These are phyloP conservation scores for Corylus americana DNA, from an alignment of 306 rosid species.

Conservation along the genomic window DNA sequence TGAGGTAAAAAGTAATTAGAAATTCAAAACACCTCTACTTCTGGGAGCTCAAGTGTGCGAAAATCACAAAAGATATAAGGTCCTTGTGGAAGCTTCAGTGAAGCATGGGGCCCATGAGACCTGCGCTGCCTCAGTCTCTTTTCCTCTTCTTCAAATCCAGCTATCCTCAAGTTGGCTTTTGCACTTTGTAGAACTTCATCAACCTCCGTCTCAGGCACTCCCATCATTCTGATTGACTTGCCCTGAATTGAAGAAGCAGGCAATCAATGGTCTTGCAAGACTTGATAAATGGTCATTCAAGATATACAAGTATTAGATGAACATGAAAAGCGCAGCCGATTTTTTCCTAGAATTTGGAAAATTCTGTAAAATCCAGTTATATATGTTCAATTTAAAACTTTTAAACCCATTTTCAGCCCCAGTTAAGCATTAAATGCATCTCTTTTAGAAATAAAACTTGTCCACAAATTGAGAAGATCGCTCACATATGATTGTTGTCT, in stretches of 20 bases:
- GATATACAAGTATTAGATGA: not conserved
- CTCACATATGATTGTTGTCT: not conserved
- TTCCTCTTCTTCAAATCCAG: slow-evolving; percentile 92
- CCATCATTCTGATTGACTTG: slow-evolving; percentile 88
- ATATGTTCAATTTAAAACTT: not conserved
- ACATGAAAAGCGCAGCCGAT: not conserved
- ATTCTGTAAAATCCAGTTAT: not conserved
- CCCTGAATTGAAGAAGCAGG: slow-evolving; percentile 43
- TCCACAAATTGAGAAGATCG: not conserved
- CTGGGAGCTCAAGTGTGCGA: slow-evolving; percentile 82
- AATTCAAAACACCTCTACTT: slow-evolving; percentile 57
- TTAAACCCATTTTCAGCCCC: not conserved
- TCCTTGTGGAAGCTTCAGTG: slow-evolving; percentile 81
- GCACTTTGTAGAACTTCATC: slow-evolving; percentile 75
- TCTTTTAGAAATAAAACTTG: not conserved
- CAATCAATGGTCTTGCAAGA: slow-evolving; percentile 12
- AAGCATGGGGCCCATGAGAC: slow-evolving; percentile 48
- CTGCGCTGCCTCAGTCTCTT: slow-evolving; percentile 71
- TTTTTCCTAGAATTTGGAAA: not conserved
- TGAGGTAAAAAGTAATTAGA: slow-evolving; percentile 11
- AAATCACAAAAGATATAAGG: slow-evolving; percentile 79
- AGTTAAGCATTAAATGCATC: not conserved
- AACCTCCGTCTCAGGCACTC: slow-evolving; percentile 69
- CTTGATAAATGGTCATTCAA: not conserved
- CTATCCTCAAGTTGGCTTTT: slow-evolving; percentile 69